Percentiles rank a stretch among this genome's conserved stretches.
These are phyloP conservation scores for Auriscalpium microsporum DNA, from an alignment of 768 basidiomycete genomes.

Conservation along the genomic window DNA sequence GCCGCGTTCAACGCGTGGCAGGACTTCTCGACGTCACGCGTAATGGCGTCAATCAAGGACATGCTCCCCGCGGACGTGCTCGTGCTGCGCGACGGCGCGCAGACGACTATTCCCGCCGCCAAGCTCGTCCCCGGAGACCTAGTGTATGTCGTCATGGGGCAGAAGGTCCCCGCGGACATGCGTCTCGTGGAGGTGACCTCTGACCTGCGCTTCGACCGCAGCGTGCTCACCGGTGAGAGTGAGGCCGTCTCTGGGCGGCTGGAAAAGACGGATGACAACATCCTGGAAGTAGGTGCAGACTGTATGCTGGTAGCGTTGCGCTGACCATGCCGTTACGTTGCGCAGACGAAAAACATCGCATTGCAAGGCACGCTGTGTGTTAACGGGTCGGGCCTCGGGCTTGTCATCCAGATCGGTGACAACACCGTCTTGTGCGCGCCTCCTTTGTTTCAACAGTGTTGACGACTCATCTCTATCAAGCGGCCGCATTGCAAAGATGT, in stretches of 20 bases:
- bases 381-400: slow-evolving; percentile 38
- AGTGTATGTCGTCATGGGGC: slow-evolving; percentile 52
- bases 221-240: slow-evolving; percentile 48
- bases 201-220: slow-evolving; percentile 54
- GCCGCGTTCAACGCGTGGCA: slow-evolving; percentile 41
- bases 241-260: slow-evolving; percentile 13
- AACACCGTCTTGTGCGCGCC: slow-evolving; percentile 40
- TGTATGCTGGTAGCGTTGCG: neutral
- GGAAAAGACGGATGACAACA: slow-evolving; percentile 24
- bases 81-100: slow-evolving; percentile 44
- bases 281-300: slow-evolving; percentile 13
- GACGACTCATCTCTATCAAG: slow-evolving; percentile 5
- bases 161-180: slow-evolving; percentile 63
- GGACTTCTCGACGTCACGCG: slow-evolving; percentile 47
- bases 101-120: slow-evolving; percentile 44
- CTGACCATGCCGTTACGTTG: slow-evolving; percentile 12
- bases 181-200: slow-evolving; percentile 49
- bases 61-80: slow-evolving; percentile 59
- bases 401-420: slow-evolving; percentile 43
- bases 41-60: slow-evolving; percentile 56
- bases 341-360: slow-evolving; percentile 48
- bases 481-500: slow-evolving; percentile 34
- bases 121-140: slow-evolving; percentile 63
- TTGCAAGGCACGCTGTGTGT: slow-evolving; percentile 48
- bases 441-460: neutral